A percentile compares a stretch with the other conserved stretches of the same genome.
These are phyloP conservation scores for Cephalotrichum gorgonifer DNA, from an alignment of 2,329 filamentous ascomycete species.

Conservation along the genomic window DNA sequence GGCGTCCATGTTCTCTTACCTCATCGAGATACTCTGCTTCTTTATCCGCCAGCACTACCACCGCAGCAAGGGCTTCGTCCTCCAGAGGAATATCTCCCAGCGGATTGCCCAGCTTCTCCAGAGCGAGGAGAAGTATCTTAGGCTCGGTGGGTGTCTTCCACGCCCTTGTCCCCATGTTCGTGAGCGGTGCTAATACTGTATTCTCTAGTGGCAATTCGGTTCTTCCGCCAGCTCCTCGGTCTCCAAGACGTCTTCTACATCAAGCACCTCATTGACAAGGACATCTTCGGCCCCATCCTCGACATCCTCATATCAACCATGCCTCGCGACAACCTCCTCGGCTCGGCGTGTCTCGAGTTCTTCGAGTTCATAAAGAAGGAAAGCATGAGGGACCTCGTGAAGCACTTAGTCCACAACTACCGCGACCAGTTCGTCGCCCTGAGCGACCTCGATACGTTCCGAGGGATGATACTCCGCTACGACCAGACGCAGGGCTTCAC, in stretches of 20 bases:
- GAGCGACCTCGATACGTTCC: slow-evolving; percentile 78
- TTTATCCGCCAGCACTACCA: slow-evolving; percentile 84
- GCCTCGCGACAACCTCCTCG: slow-evolving; percentile 85
- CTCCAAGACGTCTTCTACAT: slow-evolving; percentile 89
- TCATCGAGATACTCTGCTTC: slow-evolving; percentile 89
- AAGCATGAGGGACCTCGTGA: slow-evolving; percentile 68
- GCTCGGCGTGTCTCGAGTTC: slow-evolving; percentile 86
- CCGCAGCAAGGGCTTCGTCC: slow-evolving; percentile 79
- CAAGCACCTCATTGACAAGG: slow-evolving; percentile 70
- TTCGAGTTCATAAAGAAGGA: slow-evolving; percentile 86
- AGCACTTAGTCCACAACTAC: slow-evolving; percentile 76
- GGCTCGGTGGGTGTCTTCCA: slow-evolving; percentile 56
- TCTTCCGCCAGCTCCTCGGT: slow-evolving; percentile 78
- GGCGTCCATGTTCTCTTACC: slow-evolving; percentile 80
- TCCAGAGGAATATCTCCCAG: slow-evolving; percentile 66
- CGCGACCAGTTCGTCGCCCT: slow-evolving; percentile 66
- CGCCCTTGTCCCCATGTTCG: slow-evolving; percentile 6
- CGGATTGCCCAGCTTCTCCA: slow-evolving; percentile 74
- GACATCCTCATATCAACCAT: slow-evolving; percentile 76
- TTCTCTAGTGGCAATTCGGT: slow-evolving; percentile 69
- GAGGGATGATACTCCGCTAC: slow-evolving; percentile 62
- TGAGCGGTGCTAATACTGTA: not conserved
- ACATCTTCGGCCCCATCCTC: slow-evolving; percentile 73
- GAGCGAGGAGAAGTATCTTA: slow-evolving; percentile 83
- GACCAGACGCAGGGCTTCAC: slow-evolving; percentile 67